Percentiles rank a stretch among this genome's conserved stretches.
Conservation (phyloP, 2,329 filamentous ascomycete genomes). For the Colletotrichum somersetense region DNA sequence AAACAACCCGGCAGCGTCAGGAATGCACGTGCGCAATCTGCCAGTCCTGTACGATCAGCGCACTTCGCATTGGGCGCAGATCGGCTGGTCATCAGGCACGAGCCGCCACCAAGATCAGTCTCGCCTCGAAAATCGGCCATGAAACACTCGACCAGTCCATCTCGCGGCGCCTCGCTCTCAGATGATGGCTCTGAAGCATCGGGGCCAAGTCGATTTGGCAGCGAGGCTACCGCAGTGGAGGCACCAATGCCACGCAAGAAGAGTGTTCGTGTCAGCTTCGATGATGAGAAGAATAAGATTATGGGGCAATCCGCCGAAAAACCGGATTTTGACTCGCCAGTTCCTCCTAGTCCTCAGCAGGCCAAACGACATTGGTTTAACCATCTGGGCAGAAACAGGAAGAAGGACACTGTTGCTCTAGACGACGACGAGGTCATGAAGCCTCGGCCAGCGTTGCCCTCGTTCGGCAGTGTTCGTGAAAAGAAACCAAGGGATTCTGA, state of each 20-base stretch:
- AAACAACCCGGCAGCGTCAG: constrained; percentile 42
- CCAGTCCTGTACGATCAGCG: constrained; percentile 75
- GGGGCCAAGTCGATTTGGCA: constrained; percentile 45
- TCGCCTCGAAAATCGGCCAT: constrained; percentile 84
- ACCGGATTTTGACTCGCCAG: constrained; percentile 55
- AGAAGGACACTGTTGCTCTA: constrained; percentile 60
- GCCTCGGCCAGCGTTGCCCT: constrained; percentile 79
- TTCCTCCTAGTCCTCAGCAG: constrained; percentile 55
- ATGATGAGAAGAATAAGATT: constrained; percentile 71
- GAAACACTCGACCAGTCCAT: constrained; percentile 71
- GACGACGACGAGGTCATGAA: constrained; percentile 79
- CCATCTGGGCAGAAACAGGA: constrained; percentile 61
- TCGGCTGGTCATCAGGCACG: constrained; percentile 70
- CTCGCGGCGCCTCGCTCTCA: constrained; percentile 64
- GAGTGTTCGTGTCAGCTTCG: constrained; percentile 81
- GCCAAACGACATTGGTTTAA: constrained; percentile 61
- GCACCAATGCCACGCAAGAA: constrained; percentile 66
- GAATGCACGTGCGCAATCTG: constrained; percentile 58
- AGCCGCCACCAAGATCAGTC: constrained; percentile 76
- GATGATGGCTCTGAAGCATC: constrained; percentile 62
- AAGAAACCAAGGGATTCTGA: constrained; percentile 66
- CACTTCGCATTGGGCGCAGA: constrained; percentile 73
- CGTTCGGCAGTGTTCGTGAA: constrained; percentile 80
- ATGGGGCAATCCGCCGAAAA: constrained; percentile 61
- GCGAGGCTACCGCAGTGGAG: constrained; percentile 50